These are phyloP conservation scores for Ramaria sp. DNA, from an alignment of 768 basidiomycete species.

Conservation along the genomic window DNA sequence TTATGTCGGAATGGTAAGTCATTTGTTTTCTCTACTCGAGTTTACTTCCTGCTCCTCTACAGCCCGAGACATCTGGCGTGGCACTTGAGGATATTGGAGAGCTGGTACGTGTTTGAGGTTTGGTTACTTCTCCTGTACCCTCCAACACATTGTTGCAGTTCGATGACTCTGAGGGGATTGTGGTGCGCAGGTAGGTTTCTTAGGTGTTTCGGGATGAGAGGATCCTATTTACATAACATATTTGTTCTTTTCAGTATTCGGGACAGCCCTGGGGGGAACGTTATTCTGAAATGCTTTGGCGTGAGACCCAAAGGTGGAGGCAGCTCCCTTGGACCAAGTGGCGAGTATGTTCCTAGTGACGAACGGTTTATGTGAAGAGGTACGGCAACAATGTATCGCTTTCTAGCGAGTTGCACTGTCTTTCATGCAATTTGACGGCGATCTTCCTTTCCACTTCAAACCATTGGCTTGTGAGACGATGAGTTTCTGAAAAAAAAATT, in stretches of 20 bases:
- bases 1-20: slow-evolving; percentile 1
- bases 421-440: too few relatives aligned
- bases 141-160: neutral
- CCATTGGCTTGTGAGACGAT: too few relatives aligned
- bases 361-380: too few relatives aligned
- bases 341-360: too few relatives aligned
- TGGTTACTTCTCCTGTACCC: neutral
- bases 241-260: neutral
- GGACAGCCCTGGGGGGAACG: slow-evolving; percentile 2
- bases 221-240: neutral
- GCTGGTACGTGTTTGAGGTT: neutral
- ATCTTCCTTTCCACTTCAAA: too few relatives aligned
- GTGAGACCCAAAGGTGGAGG: neutral
- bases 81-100: slow-evolving; percentile 5
- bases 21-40: neutral
- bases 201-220: neutral
- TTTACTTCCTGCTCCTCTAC: neutral
- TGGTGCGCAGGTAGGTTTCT: neutral
- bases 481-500: too few relatives aligned
- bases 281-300: neutral
- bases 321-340: too few relatives aligned
- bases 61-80: slow-evolving; percentile 7
- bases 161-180: neutral
- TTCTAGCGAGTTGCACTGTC: too few relatives aligned
- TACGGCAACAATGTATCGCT: too few relatives aligned